A percentile compares a stretch with the other conserved stretches of the same genome.
These are phyloP conservation scores for Gentiana dahurica DNA, from an alignment of 257 asterid genomes.

Conservation along the genomic window DNA sequence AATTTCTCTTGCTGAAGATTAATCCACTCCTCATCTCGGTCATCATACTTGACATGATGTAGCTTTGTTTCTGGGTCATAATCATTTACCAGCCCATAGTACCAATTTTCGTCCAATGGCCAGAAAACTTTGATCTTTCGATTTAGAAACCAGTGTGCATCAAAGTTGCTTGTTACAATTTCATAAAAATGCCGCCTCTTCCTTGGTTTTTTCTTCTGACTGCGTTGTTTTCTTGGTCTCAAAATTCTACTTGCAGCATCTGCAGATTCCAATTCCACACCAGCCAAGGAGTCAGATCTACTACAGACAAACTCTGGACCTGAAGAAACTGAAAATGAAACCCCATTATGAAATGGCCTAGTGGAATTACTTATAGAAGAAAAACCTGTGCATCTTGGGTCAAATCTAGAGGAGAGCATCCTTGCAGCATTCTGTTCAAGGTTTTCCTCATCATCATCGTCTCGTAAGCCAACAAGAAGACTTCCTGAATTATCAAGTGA, in stretches of 20 bases:
- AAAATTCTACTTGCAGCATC: conserved; percentile 56
- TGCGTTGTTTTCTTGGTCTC: conserved; percentile 60
- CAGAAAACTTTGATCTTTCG: conserved; percentile 78
- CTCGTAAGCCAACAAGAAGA: no score
- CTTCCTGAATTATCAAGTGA: no score
- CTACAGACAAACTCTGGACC: conserved; percentile 26
- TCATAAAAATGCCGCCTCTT: conserved; percentile 94
- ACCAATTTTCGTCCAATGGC: conserved; percentile 98
- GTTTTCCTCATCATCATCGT: conserved; percentile 91
- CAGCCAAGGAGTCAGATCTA: conserved; percentile 36
- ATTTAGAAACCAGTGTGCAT: conserved; percentile 62
- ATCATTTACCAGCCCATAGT: conserved; percentile 64
- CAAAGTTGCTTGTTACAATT: conserved; percentile 47
- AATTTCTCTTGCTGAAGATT: conserved; percentile 77
- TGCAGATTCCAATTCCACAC: conserved; percentile 34
- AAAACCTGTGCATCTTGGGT: conserved; percentile 91
- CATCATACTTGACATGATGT: conserved; percentile 87
- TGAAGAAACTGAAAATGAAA: conserved; percentile 40
- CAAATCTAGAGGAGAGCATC: conserved; percentile 98
- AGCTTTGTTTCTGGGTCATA: conserved; percentile 68
- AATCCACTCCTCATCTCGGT: conserved; percentile 96
- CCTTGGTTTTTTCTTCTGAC: conserved; percentile 47
- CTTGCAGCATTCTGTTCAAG: conserved; percentile 95
- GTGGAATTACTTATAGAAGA: conserved; percentile 43
- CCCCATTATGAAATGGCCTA: conserved; percentile 30